Base-by-base conservation (phyloP, 108 stramenopile genomes). In the Skeletonema costatum region DNA sequence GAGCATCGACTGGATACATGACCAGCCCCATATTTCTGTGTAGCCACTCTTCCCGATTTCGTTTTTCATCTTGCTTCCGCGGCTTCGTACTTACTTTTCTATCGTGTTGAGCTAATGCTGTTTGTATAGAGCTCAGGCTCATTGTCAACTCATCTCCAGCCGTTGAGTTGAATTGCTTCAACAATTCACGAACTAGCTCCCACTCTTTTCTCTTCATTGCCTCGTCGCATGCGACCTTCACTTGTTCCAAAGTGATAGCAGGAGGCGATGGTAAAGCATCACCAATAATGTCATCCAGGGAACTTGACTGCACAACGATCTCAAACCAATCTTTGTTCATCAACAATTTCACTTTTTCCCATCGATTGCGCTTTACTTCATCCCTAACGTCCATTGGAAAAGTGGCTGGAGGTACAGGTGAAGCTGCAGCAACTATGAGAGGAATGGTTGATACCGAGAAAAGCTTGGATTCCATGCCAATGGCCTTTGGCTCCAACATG, bases 311-410 rank as follows among this genome's bases (percentile, higher is more conserved):
- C n/a, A 14, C 31, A 36, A 1, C 33, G 16, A 11, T 59, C 33
- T 59, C 70, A 36, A 31, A 38, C 53, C 70, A 59, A 5, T 33
- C 70, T 14, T 33, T 71, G n/a, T 48, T 39, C 70, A 61, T 14
- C 31, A 81, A 38, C 3, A 64, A 19, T 36, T 42, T 53, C 9
- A 81, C 80, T 38, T 81, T 81, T 19, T 68, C 71, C 80, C 80
- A 81, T 56, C 80, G 19, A 58, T 53, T 42, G 48, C 64, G 60
- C 17, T 30, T 67, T 19, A 29, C 19, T 32, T 64, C 65, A 8
- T 64, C 44, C 2, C 25, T 56, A 29, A 56, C 2, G 8, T 56
- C 53, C 10, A 25, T 21, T 9, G 53, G 25, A 13, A 35, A 51
- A 11, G 59, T 38, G 12, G 29, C 42, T 50, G 50, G 25, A 1